Evolutionary conservation across 208 protist species (phyloP).

Genomic region (Leishmania gerbilli): DNA sequence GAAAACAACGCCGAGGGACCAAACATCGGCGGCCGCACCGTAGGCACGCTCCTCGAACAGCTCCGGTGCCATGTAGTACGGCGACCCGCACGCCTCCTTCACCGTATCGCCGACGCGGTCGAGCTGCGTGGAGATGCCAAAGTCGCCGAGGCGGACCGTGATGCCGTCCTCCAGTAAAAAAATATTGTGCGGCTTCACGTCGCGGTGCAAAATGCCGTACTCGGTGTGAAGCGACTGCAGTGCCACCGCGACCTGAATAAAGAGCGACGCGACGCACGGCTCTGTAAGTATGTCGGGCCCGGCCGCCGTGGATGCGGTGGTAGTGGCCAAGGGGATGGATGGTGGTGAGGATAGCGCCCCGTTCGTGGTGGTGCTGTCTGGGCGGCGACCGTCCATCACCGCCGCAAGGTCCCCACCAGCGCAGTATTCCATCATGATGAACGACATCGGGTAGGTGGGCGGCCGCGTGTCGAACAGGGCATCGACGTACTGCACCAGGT

Average conservation of each 20-base stretch:
- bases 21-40: constrained; percentile 95
- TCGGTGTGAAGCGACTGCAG: constrained; percentile 77
- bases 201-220: constrained; percentile 76
- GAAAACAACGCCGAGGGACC: constrained; percentile 94
- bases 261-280: constrained; percentile 51
- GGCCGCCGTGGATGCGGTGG: background rate
- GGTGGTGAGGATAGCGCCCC: background rate
- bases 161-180: constrained; percentile 67
- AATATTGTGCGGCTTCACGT: constrained; percentile 90
- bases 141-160: constrained; percentile 82
- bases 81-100: constrained; percentile 83
- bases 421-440: constrained; percentile 87
- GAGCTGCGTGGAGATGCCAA: constrained; percentile 79
- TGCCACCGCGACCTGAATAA: constrained; percentile 69
- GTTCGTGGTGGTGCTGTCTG: background rate
- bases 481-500: constrained; percentile 67
- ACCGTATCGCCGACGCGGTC: constrained; percentile 36
- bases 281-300: constrained; percentile 26
- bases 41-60: constrained; percentile 88
- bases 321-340: background rate
- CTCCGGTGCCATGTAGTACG: constrained; percentile 94
- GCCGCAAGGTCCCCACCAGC: constrained; percentile 65
- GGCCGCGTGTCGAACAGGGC: constrained; percentile 36
- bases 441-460: constrained; percentile 43
- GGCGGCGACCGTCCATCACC: constrained; percentile 32